Evolutionary conservation across 805 yeast species (phyloP), one percentile per base, ranked within the genome.

Genomic region (Yarrowia osloensis): DNA sequence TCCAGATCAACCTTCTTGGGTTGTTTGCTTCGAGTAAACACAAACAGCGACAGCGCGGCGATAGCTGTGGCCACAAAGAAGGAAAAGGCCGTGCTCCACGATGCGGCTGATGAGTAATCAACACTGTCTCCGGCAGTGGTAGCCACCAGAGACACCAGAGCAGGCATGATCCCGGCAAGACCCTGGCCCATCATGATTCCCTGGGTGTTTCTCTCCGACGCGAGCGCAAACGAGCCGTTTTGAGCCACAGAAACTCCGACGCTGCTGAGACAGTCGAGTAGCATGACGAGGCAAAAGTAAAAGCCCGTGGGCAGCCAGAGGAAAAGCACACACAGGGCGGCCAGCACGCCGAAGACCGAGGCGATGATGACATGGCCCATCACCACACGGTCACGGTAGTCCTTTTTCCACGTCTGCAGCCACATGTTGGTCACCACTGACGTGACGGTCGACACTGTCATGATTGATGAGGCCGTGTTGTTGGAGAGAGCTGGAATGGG

Each of bases 181-280:
- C 97, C 97, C 76, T 94, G 97, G 1, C 99, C 99, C 3, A 93
- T 93, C 89, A 95, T 90, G 1, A 89, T 89, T 0, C 90, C 96
- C 73, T 95, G 97, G 12, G 96, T 93, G 74, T 85, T 90, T 15
- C 86, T 82, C 0, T 91, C 82, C 4, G 95, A 93, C 74, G 86
- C 81, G 0, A 91, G 81, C 5, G 98, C 97, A 86, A 93, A 86
- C 9, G 90, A 82, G 13, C 98, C 98, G 73, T 91, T 94, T 73
- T 94, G 99, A 1, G 95, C 88, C 70, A 88, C 78, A 37, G 96
- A 88, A 1, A 95, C 86, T 17, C 96, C 96, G 59, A 88, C 71
- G 3, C 97, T 82, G 66, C 94, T 86, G 1, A 84, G 70, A 22
- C 86, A 77, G 3, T 91, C 91, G 75, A 87, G 81, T 13, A 77